Evolutionary conservation across 2,329 filamentous ascomycete genomes (phyloP), one percentile per base, ranked within the genome.

Genomic region (Fusarium vanettenii): DNA sequence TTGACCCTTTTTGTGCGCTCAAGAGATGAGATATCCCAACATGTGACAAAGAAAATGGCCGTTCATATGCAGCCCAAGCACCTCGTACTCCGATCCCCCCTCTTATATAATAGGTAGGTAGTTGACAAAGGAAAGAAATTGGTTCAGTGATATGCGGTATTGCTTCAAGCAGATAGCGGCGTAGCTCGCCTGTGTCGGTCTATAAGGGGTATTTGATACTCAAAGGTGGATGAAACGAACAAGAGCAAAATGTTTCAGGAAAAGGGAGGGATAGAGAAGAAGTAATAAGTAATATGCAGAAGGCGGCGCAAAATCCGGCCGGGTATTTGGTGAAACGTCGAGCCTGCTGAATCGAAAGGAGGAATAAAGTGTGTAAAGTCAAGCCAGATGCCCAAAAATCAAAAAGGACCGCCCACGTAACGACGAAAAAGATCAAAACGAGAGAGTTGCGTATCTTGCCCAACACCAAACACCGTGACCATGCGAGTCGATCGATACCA

Each of bases 191-290:
- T 79, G 80, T 79, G 74, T 79, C 77, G 79, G 79, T 83, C 82
- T 83, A 83, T 83, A 80, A 70, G 76, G 80, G 82, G 81, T 83
- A 82, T 83, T 83, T 80, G 76, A 79, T 82, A 80, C 78, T 79
- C 76, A 52, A 64, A 75, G 67, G 74, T 74, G 79, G 78, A 67
- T 70, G 68, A 75, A 75, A 78, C 73, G 63, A 78, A 74, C 57
- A 77, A 76, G 66, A 76, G 68, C 69, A 74, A 71, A 76, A 64
- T 22, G 29, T 68, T 71, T 64, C 60, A 60, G 71, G 70, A 70
- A 65, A 72, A 75, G 62, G 41, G 73, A 75, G 64, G 59, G 69
- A 73, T 62, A 67, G 74, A 50, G 60, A 79, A 73, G 65, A 72
- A 59, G 64, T 73, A 67, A 60, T 70, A 76, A 69, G 43, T 74